Percentiles rank a stretch among this genome's conserved stretches.
phyloP scores from a whole-genome alignment of 2,329 filamentous ascomycete genomes.

The Rhynchosporium graminicola region DNA sequence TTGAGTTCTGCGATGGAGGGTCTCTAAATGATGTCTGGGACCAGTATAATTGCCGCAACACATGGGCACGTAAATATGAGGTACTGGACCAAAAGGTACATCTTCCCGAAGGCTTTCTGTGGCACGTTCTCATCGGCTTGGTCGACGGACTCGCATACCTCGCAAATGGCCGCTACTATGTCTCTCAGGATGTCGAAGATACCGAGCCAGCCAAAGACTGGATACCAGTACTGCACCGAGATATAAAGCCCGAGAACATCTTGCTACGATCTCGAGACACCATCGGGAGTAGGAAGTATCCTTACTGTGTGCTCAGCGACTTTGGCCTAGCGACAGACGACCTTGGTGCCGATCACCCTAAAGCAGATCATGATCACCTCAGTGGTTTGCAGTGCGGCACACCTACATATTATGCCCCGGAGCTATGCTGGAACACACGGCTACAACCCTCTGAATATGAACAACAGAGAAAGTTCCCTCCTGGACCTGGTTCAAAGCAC shows the following conservation, averaged over 20 bases:
- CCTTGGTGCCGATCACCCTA: conserved; percentile 9
- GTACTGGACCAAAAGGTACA: not conserved
- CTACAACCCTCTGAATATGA: conserved; percentile 5
- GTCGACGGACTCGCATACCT: conserved; percentile 37
- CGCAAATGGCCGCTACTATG: conserved; percentile 23
- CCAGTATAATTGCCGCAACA: conserved; percentile 20
- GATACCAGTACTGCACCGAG: conserved; percentile 36
- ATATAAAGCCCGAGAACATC: conserved; percentile 39
- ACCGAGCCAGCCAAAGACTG: conserved; percentile 21
- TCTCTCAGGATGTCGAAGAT: conserved; percentile 15
- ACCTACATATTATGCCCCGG: conserved; percentile 29
- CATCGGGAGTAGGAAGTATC: conserved; percentile 30
- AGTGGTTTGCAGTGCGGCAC: conserved; percentile 23
- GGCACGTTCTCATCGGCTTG: conserved; percentile 37
- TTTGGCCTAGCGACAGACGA: conserved; percentile 36
- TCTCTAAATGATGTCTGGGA: conserved; percentile 32
- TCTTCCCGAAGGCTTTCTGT: conserved; percentile 35
- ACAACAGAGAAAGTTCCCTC: conserved; percentile 22
- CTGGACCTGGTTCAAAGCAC: conserved; percentile 16
- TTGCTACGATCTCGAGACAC: conserved; percentile 34
- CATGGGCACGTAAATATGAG: conserved; percentile 1
- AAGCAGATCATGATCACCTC: conserved; percentile 17
- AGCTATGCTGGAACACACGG: conserved; percentile 30
- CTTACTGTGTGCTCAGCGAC: conserved; percentile 36
- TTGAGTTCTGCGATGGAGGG: conserved; percentile 38